Evolutionary conservation across 352 stramenopile genomes (phyloP), one percentile per base, ranked within the genome.

Genomic region (Phytophthora tentaculata): DNA sequence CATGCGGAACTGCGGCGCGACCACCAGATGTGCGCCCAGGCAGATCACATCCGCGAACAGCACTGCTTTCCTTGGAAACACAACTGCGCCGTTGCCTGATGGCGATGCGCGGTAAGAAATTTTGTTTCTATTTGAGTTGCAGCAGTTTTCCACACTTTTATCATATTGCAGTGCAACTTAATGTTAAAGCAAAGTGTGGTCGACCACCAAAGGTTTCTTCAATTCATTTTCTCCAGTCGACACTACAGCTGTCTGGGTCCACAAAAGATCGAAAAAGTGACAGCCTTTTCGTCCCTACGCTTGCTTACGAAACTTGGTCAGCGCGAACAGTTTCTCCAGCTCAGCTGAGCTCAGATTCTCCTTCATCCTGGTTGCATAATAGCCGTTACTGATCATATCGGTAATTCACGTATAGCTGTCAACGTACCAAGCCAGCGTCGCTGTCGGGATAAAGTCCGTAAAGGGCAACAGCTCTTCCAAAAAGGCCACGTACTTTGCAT

Each of bases 371-470:
- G 22, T 12, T 14, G 54, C 13, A 41, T 22, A 26, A 43, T 47
- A 41, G 23, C 28, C 20, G 49, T 50, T 64, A 37, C 39, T 43
- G 29, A 24, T 53, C 32, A 43, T 32, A 17, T 17, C 20, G 5
- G n/a, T 19, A 32, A 8, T 8, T 32, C n/a, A n/a, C n/a, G 28
- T 17, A 48, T 4, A 24, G 7, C 8, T 48, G 43, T 10, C 10
- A 28, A 56, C 76, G 6, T 56, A 92, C 94, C 95, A 99, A 12
- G 92, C 94, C 35, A 98, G 61, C 2, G 91, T 98, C 10, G 95
- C 96, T n/a, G 90, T 97, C 12, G 96, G 96, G 44, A 99, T 90
- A 37, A 97, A 84, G 73, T 99, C 96, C 13, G 96, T 98, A 78
- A 99, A 98, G 1, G 96, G 96, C 50, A 99, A 66, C 16, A 95